Evolutionary conservation across 2,329 filamentous ascomycete species (phyloP).

Genomic region (Lachnellula cervina): DNA sequence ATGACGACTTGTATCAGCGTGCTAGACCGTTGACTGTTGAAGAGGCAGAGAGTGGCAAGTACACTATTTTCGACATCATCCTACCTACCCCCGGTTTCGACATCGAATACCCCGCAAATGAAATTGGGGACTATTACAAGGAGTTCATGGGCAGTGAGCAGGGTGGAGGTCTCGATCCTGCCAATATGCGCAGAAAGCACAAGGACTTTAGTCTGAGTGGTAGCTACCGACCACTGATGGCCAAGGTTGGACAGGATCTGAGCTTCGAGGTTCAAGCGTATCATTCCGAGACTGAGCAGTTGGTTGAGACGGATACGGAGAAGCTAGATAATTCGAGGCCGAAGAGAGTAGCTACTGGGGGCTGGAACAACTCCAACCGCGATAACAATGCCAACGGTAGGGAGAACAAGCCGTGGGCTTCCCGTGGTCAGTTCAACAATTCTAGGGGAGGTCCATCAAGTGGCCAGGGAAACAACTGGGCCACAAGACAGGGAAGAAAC

Average conservation of each 20-base stretch:
- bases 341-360: background rate
- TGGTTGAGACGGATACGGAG: conserved; percentile 85
- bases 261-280: conserved; percentile 69
- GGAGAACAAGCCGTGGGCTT: background rate
- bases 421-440: conserved; percentile 1
- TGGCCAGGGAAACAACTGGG: background rate
- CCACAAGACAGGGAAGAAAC: background rate
- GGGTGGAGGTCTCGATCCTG: conserved; percentile 75
- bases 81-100: conserved; percentile 91
- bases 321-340: conserved; percentile 18
- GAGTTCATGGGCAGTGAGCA: conserved; percentile 77
- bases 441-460: background rate
- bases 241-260: conserved; percentile 58
- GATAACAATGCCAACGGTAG: background rate
- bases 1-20: conserved; percentile 56
- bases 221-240: conserved; percentile 79
- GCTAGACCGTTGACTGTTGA: conserved; percentile 69
- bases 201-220: conserved; percentile 86
- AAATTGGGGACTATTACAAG: conserved; percentile 76
- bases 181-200: conserved; percentile 79
- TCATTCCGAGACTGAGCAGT: conserved; percentile 67
- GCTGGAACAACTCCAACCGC: background rate
- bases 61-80: conserved; percentile 81
- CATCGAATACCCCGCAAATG: conserved; percentile 78
- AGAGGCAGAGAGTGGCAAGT: conserved; percentile 74